Percentiles rank a stretch among this genome's conserved stretches.
These are phyloP conservation scores for Stygiomarasmius scandens DNA, from an alignment of 1,284 basidiomycete species.

Conservation along the genomic window DNA sequence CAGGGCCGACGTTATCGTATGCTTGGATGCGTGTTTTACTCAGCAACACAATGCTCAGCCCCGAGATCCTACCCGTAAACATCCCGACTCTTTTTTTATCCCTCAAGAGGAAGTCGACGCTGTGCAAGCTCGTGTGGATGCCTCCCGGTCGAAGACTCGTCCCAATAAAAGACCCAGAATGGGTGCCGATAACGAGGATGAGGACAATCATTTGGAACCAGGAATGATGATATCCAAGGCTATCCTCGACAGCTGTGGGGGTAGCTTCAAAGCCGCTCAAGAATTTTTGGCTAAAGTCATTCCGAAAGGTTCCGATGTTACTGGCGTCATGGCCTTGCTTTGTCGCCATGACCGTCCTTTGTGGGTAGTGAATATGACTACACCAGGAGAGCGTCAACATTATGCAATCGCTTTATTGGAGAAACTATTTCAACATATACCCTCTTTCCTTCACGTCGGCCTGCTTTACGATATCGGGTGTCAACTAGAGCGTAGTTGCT, in stretches of 20 bases:
- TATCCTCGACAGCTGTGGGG: too few relatives aligned
- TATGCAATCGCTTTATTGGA: conserved; percentile 21
- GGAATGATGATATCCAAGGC: too few relatives aligned
- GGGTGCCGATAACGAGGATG: too few relatives aligned
- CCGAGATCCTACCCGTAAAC: not conserved
- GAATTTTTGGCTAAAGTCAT: conserved; percentile 18
- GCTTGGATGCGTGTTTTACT: conserved; percentile 21
- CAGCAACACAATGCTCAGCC: conserved; percentile 16
- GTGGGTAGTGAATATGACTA: conserved; percentile 22
- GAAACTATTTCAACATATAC: conserved; percentile 19
- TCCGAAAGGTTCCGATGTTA: conserved; percentile 1
- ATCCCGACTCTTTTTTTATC: conserved; percentile 12
- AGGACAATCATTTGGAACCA: too few relatives aligned
- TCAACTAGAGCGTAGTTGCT: conserved; percentile 3
- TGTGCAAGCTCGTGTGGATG: not conserved
- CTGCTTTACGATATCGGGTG: conserved; percentile 29
- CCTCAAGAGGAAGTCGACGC: conserved; percentile 3
- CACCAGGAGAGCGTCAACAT: conserved; percentile 23
- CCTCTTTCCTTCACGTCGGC: conserved; percentile 13
- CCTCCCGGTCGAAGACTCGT: not conserved
- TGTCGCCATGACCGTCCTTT: conserved; percentile 16
- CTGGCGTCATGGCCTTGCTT: conserved; percentile 3
- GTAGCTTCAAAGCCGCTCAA: conserved; percentile 34
- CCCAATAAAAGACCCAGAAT: not conserved
- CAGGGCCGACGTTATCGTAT: conserved; percentile 10